These are phyloP conservation scores for Coemansia sp. DNA, from an alignment of 192 early-diverging fungal species.

Conservation along the genomic window DNA sequence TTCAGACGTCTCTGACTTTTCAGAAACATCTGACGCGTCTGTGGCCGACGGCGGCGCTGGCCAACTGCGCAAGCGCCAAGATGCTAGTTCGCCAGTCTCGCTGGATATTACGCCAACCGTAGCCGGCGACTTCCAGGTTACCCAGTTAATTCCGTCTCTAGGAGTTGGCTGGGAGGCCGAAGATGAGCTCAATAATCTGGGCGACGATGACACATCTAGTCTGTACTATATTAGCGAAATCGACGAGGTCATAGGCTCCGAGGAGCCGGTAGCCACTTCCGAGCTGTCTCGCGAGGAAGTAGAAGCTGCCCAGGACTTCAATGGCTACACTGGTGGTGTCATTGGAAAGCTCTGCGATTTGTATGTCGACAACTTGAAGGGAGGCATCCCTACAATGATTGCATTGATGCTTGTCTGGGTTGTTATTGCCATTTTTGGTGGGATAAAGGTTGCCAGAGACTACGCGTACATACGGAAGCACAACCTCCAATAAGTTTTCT, in stretches of 20 bases:
- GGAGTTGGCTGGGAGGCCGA: background rate
- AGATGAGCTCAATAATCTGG: background rate
- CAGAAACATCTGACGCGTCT: background rate
- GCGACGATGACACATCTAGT: background rate
- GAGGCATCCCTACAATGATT: slow-evolving; percentile 31
- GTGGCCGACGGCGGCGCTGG: slow-evolving; percentile 1
- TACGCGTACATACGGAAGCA: slow-evolving; percentile 12
- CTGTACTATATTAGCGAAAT: background rate
- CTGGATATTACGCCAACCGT: background rate
- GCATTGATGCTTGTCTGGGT: slow-evolving; percentile 43
- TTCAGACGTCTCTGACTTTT: background rate
- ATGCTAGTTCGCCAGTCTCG: background rate
- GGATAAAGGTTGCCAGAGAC: slow-evolving; percentile 19
- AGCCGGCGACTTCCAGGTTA: background rate
- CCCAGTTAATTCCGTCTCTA: background rate
- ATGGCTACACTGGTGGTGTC: slow-evolving; percentile 49
- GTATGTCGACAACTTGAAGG: slow-evolving; percentile 24
- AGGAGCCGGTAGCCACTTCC: slow-evolving; percentile 12
- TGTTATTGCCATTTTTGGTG: slow-evolving; percentile 31
- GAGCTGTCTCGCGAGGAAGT: slow-evolving; percentile 26
- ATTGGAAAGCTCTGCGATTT: slow-evolving; percentile 37
- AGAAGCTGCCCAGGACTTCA: slow-evolving; percentile 29
- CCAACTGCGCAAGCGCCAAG: background rate
- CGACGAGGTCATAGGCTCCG: background rate
- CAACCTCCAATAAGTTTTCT: slow-evolving; percentile 4